Evolutionary conservation across 2,329 filamentous ascomycete genomes (phyloP), one percentile per base, ranked within the genome.

Genomic region (Apiospora phragmitis): DNA sequence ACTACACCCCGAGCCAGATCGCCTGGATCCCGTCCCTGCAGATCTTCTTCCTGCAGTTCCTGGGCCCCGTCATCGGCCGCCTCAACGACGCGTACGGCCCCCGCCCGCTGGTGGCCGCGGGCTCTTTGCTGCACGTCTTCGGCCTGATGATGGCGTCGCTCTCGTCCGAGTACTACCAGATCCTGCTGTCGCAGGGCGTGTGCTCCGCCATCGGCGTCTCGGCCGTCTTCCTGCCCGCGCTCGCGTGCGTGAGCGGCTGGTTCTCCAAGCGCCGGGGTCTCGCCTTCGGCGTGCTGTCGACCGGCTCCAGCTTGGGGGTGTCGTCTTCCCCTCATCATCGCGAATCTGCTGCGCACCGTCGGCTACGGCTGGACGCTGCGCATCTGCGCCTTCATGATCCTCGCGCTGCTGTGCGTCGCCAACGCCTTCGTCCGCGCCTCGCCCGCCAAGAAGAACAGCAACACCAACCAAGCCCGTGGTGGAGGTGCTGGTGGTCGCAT

Each of bases 21-120:
- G 84, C 88, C 68, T 91, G 90, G 89, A 90, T 91, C 73, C 81
- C 86, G 12, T 88, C 88, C 7, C 77, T 88, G 32, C 84, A 90
- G 76, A 79, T 85, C 18, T 89, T 83, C 69, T 76, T 81, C 71
- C 82, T 83, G 80, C 69, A 79, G 38, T 47, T 65, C 42, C 65
- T 71, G 32, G 43, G 67, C 69, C 65, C 71, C 79, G 70, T 90
- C 83, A 69, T 83, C 68, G 92, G 92, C 1, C 88, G 87, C 51
- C 65, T 92, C 14, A 92, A 88, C 74, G 92, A 94, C 78, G 87
- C 84, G 73, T 88, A 89, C 73, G 92, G 92, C 1, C 90, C 91
- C 0, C 84, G 85, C 49, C 87, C 83, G 71, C 81, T 93, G 4
- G 80, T 92, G 18, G 72, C 86, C 24, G 74, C 80, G 68, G 90